Evolutionary conservation across 768 basidiomycete species (phyloP).

Genomic region (Leccinellum albellum): DNA sequence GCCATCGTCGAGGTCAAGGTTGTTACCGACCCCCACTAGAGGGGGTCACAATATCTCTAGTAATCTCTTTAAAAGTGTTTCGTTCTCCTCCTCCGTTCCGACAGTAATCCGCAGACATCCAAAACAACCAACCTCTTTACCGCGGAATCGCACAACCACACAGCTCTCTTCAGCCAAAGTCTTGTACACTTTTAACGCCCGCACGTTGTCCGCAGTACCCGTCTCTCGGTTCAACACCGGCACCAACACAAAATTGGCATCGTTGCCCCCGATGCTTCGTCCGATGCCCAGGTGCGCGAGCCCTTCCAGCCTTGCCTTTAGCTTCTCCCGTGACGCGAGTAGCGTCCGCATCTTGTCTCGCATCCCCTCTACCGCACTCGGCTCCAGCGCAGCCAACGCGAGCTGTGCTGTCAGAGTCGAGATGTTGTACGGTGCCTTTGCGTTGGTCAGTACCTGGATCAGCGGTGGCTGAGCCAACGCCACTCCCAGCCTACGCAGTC

Average conservation of each 20-base stretch:
- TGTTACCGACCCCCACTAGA: neutral
- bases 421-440: constrained; percentile 97
- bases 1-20: constrained; percentile 32
- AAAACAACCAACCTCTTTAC: constrained; percentile 78
- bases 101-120: constrained; percentile 89
- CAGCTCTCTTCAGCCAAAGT: constrained; percentile 79
- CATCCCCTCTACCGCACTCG: constrained; percentile 60
- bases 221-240: constrained; percentile 20
- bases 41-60: constrained; percentile 37
- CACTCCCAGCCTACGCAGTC: constrained; percentile 66
- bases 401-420: constrained; percentile 85
- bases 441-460: constrained; percentile 87
- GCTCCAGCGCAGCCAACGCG: constrained; percentile 73
- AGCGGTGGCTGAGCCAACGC: constrained; percentile 87
- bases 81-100: constrained; percentile 80
- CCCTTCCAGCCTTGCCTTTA: constrained; percentile 48
- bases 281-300: constrained; percentile 59
- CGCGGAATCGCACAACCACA: constrained; percentile 89
- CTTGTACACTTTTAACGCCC: constrained; percentile 69
- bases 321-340: constrained; percentile 48
- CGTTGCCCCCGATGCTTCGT: constrained; percentile 66
- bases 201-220: constrained; percentile 48
- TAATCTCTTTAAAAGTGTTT: constrained; percentile 51
- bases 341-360: constrained; percentile 59
- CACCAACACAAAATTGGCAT: constrained; percentile 71